phyloP scores from a whole-genome alignment of 257 asterid species.

The Petunia axillaris region DNA sequence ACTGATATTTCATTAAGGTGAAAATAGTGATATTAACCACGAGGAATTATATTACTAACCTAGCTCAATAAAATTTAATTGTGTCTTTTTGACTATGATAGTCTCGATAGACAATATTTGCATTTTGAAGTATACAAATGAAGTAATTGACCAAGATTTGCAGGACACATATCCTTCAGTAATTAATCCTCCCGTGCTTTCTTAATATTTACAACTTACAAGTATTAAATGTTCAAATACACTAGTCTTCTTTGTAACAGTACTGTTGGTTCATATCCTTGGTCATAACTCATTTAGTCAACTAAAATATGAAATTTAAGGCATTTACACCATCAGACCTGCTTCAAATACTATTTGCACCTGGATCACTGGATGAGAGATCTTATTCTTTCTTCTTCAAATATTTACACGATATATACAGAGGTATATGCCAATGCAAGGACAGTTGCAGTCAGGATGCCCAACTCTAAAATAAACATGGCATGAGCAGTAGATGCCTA shows the following conservation, averaged over 20 bases:
- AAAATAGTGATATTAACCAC: too few relatives aligned
- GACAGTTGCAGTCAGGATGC: background rate
- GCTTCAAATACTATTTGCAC: background rate
- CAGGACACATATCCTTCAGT: too few relatives aligned
- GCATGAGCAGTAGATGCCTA: background rate
- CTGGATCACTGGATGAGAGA: background rate
- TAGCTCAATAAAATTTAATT: too few relatives aligned
- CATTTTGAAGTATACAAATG: too few relatives aligned
- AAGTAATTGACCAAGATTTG: too few relatives aligned
- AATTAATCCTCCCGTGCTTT: too few relatives aligned
- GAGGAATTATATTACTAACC: too few relatives aligned
- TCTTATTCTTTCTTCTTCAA: background rate
- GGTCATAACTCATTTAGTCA: background rate
- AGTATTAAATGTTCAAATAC: background rate
- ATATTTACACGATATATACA: conserved; percentile 21
- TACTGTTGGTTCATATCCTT: background rate
- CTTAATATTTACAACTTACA: too few relatives aligned
- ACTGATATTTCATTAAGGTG: too few relatives aligned
- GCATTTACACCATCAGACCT: background rate
- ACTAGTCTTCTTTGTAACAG: background rate
- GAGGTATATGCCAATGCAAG: background rate
- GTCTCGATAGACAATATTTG: too few relatives aligned
- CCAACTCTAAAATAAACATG: background rate
- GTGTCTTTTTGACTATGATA: too few relatives aligned
- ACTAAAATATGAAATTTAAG: background rate